Conservation (phyloP, 2,329 filamentous ascomycete genomes). For the Botryotinia narcissicola region DNA sequence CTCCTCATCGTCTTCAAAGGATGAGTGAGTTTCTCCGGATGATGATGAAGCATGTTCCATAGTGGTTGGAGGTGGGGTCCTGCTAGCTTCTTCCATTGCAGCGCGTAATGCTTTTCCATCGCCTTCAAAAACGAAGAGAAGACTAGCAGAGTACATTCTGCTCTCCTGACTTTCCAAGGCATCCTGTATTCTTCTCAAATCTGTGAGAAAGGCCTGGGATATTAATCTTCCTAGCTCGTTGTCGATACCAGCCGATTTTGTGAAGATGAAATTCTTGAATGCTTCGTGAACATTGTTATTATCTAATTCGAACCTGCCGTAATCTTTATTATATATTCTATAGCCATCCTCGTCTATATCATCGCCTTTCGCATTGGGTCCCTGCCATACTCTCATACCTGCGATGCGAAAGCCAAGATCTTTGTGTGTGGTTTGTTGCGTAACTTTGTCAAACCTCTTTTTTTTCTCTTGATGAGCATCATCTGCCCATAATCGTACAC, state of each 20-base stretch:
- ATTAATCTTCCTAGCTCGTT: slow-evolving; percentile 56
- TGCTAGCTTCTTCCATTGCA: slow-evolving; percentile 40
- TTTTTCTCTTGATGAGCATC: slow-evolving; percentile 60
- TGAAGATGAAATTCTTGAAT: slow-evolving; percentile 58
- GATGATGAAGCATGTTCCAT: slow-evolving; percentile 37
- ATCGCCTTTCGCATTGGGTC: slow-evolving; percentile 52
- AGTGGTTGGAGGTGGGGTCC: slow-evolving; percentile 31
- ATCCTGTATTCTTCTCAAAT: slow-evolving; percentile 52
- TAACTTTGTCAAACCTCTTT: slow-evolving; percentile 58
- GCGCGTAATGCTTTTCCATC: slow-evolving; percentile 52
- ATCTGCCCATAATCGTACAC: slow-evolving; percentile 81
- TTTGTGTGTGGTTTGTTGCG: slow-evolving; percentile 57
- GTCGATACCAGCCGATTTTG: slow-evolving; percentile 56
- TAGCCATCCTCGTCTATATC: slow-evolving; percentile 54
- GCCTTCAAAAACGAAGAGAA: slow-evolving; percentile 64
- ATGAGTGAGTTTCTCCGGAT: slow-evolving; percentile 24
- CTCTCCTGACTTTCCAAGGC: slow-evolving; percentile 56
- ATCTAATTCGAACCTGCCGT: slow-evolving; percentile 53
- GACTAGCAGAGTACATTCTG: slow-evolving; percentile 56
- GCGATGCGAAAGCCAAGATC: slow-evolving; percentile 62
- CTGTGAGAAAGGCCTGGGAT: slow-evolving; percentile 52
- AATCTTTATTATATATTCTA: slow-evolving; percentile 62
- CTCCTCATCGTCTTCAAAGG: slow-evolving; percentile 45
- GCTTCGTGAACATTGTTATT: slow-evolving; percentile 53
- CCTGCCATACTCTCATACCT: slow-evolving; percentile 63